A percentile compares a stretch with the other conserved stretches of the same genome.
phyloP scores from a whole-genome alignment of 2,329 filamentous ascomycete species.

The Xylariomycetidae sp. region DNA sequence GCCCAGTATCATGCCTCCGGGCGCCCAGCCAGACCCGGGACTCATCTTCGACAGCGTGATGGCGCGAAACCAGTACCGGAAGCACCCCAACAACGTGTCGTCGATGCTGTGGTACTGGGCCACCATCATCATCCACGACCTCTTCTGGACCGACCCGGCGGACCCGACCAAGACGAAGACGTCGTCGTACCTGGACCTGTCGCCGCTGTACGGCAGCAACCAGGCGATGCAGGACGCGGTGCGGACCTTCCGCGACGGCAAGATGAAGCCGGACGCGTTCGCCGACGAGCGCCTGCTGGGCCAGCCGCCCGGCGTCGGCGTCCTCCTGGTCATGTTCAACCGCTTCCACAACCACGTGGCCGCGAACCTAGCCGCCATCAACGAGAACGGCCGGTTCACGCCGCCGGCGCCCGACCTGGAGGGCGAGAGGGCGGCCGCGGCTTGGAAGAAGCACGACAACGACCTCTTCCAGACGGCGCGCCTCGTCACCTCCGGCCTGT shows the following conservation, averaged over 20 bases:
- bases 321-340: constrained; percentile 72
- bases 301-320: constrained; percentile 66
- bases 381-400: constrained; percentile 73
- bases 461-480: constrained; percentile 75
- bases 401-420: constrained; percentile 48
- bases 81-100: constrained; percentile 66
- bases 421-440: constrained; percentile 41
- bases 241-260: constrained; percentile 64
- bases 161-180: constrained; percentile 52
- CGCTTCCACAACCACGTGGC: constrained; percentile 86
- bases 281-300: constrained; percentile 64
- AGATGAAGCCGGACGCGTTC: constrained; percentile 66
- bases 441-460: constrained; percentile 66
- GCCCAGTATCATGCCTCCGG: constrained; percentile 35
- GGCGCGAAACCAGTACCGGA: constrained; percentile 41
- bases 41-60: constrained; percentile 59
- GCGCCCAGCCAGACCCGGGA: constrained; percentile 53
- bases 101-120: constrained; percentile 69
- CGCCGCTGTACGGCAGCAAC: constrained; percentile 65
- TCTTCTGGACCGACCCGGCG: constrained; percentile 62
- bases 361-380: constrained; percentile 73
- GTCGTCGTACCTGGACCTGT: constrained; percentile 66
- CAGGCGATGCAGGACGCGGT: constrained; percentile 60
- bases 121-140: constrained; percentile 66
- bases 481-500: constrained; percentile 67